Evolutionary conservation across 1,284 basidiomycete genomes (phyloP).

Genomic region (Cystobasidiaceae sp.): DNA sequence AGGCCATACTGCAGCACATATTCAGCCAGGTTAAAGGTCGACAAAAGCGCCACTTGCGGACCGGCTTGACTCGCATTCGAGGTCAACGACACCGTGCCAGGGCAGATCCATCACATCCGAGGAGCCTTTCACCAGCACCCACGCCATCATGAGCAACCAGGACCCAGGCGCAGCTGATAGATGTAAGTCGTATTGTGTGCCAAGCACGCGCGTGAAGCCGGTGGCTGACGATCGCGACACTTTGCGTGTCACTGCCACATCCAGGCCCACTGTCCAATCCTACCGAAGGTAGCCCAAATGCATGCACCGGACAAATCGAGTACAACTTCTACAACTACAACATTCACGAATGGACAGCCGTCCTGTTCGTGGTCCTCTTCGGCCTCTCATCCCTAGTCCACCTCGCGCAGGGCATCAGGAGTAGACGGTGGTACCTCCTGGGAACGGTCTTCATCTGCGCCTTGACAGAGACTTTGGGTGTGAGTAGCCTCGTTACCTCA

Average conservation of each 20-base stretch:
- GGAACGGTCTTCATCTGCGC: constrained; percentile 16
- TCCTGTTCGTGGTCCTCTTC: constrained; percentile 50
- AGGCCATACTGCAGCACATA: too few species aligned
- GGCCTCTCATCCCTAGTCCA: constrained; percentile 51
- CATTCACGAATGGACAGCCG: constrained; percentile 46
- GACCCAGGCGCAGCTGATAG: not conserved
- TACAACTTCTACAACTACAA: constrained; percentile 17
- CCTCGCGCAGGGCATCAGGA: constrained; percentile 50
- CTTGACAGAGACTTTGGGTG: constrained; percentile 11
- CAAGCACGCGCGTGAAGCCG: not conserved
- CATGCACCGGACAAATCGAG: constrained; percentile 19
- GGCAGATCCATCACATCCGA: not conserved
- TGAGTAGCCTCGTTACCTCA: not conserved
- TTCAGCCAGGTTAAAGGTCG: too few species aligned
- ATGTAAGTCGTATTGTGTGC: not conserved
- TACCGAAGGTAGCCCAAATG: constrained; percentile 3
- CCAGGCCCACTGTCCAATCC: constrained; percentile 14
- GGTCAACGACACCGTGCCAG: too few species aligned
- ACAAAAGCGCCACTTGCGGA: too few species aligned
- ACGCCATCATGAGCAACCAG: not conserved
- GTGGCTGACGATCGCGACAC: not conserved
- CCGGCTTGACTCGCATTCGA: too few species aligned
- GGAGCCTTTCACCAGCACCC: too few species aligned
- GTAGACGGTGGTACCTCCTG: constrained; percentile 50
- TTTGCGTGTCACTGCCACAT: not conserved